Conservation (phyloP, 805 yeast genomes). For the Candida sithepensis region DNA sequence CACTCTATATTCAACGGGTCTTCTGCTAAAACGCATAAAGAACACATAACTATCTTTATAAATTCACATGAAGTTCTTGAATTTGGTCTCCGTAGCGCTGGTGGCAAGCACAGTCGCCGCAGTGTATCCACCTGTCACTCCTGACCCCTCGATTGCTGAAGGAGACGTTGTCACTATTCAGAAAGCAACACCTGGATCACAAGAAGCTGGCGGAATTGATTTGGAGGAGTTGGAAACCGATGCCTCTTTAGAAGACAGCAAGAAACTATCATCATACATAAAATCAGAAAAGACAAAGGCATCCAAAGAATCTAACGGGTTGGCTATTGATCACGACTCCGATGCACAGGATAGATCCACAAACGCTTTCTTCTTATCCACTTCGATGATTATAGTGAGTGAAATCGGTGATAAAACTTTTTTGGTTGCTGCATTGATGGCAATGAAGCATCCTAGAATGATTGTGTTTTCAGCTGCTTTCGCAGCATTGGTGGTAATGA, state of each 20-base stretch:
- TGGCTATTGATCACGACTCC: constrained; percentile 5
- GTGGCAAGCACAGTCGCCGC: constrained; percentile 10
- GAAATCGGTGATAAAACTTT: constrained; percentile 98
- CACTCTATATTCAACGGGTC: too few species aligned
- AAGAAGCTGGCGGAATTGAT: background rate
- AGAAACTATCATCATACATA: constrained; percentile 13
- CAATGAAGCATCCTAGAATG: constrained; percentile 84
- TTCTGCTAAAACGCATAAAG: too few species aligned
- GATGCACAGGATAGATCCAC: constrained; percentile 23
- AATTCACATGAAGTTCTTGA: constrained; percentile 13
- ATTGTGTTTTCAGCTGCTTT: constrained; percentile 90
- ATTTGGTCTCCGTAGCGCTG: constrained; percentile 5
- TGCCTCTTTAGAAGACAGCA: constrained; percentile 5
- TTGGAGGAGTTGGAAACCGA: background rate
- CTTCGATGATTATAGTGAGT: constrained; percentile 89
- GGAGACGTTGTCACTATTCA: constrained; percentile 21
- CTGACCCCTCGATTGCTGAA: constrained; percentile 7
- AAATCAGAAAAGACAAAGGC: constrained; percentile 12
- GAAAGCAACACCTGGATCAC: background rate
- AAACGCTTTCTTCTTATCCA: constrained; percentile 71
- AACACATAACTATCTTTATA: too few species aligned
- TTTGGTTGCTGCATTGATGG: constrained; percentile 95
- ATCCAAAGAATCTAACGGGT: constrained; percentile 9
- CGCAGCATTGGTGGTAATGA: constrained; percentile 82
- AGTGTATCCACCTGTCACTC: constrained; percentile 20